Evolutionary conservation across 2,329 filamentous ascomycete genomes (phyloP).

Genomic region (Fusarium sacchari): DNA sequence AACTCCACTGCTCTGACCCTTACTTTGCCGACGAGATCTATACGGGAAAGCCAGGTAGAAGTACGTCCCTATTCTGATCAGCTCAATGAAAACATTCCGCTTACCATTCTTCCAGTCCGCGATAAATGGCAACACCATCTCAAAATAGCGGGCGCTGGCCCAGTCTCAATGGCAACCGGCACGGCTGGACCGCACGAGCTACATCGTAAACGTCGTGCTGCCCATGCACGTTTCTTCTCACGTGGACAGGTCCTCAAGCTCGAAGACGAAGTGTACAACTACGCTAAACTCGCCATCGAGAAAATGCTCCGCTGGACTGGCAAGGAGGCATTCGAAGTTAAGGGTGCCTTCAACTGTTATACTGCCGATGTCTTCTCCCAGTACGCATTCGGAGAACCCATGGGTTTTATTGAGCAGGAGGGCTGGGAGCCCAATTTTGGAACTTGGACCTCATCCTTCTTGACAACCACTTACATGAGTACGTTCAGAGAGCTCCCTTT

Average conservation of each 20-base stretch:
- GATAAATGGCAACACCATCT: conserved; percentile 40
- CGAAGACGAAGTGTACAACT: conserved; percentile 42
- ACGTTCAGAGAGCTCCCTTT: not conserved
- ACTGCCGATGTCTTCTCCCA: conserved; percentile 51
- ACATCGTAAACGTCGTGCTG: conserved; percentile 46
- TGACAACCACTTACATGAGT: conserved; percentile 46
- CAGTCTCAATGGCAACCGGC: conserved; percentile 22
- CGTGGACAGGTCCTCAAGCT: conserved; percentile 45
- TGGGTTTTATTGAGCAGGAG: conserved; percentile 45
- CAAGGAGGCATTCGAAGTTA: conserved; percentile 47
- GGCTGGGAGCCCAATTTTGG: conserved; percentile 52
- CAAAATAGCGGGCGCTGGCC: conserved; percentile 21
- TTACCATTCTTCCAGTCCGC: conserved; percentile 16
- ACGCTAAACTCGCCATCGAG: conserved; percentile 40
- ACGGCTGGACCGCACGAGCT: conserved; percentile 41
- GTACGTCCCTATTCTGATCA: not conserved
- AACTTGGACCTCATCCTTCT: conserved; percentile 47
- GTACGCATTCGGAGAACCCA: conserved; percentile 51
- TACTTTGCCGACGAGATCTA: conserved; percentile 53
- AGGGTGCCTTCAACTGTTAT: conserved; percentile 51
- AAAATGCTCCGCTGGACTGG: conserved; percentile 45
- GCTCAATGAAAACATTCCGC: not conserved
- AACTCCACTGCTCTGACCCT: conserved; percentile 51
- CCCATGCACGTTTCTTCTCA: conserved; percentile 49
- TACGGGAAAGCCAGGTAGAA: conserved; percentile 38